A percentile compares a stretch with the other conserved stretches of the same genome.
Evolutionary conservation across 2,329 filamentous ascomycete species (phyloP).

Genomic region (Ophiocordyceps unilateralis): DNA sequence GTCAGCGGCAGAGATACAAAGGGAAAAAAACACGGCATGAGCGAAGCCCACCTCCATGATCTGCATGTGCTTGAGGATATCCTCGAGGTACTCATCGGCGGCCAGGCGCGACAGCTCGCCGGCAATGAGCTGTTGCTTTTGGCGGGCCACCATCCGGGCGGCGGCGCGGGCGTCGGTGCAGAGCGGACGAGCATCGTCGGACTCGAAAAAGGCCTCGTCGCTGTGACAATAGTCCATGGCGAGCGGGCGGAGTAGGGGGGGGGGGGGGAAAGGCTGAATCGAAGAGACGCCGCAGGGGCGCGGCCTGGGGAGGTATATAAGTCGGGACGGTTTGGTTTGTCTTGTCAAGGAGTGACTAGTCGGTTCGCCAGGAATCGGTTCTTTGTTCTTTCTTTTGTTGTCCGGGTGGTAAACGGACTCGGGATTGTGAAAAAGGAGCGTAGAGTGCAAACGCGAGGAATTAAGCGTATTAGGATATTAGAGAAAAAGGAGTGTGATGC

Average conservation of each 20-base stretch:
- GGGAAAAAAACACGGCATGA: too few species aligned
- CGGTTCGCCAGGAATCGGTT: too few species aligned
- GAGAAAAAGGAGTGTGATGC: constrained; percentile 33
- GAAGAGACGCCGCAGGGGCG: constrained; percentile 2
- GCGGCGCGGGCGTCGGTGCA: constrained; percentile 58
- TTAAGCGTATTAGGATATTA: constrained; percentile 37
- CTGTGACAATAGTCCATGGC: constrained; percentile 29
- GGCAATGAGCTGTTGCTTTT: constrained; percentile 74
- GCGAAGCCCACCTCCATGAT: constrained; percentile 63
- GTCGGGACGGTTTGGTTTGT: background rate
- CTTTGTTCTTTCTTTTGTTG: background rate
- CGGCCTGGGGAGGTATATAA: constrained; percentile 1
- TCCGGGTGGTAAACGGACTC: constrained; percentile 20
- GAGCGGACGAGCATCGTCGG: constrained; percentile 29
- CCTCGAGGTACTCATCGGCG: constrained; percentile 81
- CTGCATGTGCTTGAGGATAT: constrained; percentile 86
- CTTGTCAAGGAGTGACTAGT: constrained; percentile 25
- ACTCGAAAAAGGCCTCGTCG: constrained; percentile 35
- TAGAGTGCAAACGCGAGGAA: constrained; percentile 6
- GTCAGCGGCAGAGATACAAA: constrained; percentile 8
- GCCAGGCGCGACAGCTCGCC: constrained; percentile 76
- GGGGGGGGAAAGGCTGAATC: background rate
- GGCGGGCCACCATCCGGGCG: constrained; percentile 59
- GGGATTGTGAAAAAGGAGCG: constrained; percentile 3
- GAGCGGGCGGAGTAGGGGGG: constrained; percentile 2